Base-by-base conservation (phyloP, 345 rosid genomes). In the Bretschneidera sinensis region DNA sequence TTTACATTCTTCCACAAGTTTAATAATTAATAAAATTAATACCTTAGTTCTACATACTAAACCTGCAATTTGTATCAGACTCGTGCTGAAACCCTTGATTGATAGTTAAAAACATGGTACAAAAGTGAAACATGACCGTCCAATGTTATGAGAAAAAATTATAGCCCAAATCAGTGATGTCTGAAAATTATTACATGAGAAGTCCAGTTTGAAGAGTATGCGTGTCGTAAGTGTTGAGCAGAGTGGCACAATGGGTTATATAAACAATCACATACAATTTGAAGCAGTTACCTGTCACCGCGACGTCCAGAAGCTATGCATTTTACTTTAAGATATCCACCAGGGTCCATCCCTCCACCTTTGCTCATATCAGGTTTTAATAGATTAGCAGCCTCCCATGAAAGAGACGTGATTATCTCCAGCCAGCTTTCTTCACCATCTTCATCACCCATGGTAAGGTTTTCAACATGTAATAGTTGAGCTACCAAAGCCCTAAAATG, bases 331-430 rank as follows among this genome's bases (percentile, higher is more conserved):
- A 95, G 96, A 78, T 91, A 91, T 25, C 96, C 97, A 78, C 91
- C 97, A 33, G 99, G 99, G 74, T 95, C 99, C 99, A 95, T 95
- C 64, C 97, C 95, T 68, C 99, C 97, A 66, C 92, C 82, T 69
- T 68, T 78, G 76, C 97, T 91, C 79, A 64, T 91, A 78, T 95
- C 99, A 50, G 97, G 99, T 80, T 95, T 95, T 60, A 95, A 54
- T 45, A 91, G 80, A 22, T 92, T 82, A 43, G 97, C 97, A 71
- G 91, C 99, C 74, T 91, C 95, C 96, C 97, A 95, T 23, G 97
- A 95, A 54, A 95, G 85, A 72, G 96, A 81, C 34, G 94, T 85
- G 68, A 95, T 83, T 55, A 88, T 91, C 78, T 95, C 91, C 72
- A 95, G 69, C 99, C 99, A 95, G 71, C 84, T 72, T 43, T 81